phyloP scores from a whole-genome alignment of 352 stramenopile genomes.

The Phytophthora kernoviae region DNA sequence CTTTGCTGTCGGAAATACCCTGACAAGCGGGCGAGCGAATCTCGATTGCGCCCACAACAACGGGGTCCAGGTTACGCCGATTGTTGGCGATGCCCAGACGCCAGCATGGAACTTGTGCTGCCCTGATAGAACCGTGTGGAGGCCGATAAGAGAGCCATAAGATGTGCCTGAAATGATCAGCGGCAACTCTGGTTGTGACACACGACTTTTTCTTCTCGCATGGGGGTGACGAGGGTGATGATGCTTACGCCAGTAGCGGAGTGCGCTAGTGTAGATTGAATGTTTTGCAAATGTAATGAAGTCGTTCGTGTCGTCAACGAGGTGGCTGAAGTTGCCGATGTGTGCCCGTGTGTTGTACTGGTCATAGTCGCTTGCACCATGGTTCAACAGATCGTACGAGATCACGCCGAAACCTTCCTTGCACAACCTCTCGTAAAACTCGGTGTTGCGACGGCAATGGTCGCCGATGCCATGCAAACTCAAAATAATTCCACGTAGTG shows the following conservation, averaged over 20 bases:
- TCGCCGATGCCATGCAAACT: conserved; percentile 70
- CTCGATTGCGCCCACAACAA: conserved; percentile 41
- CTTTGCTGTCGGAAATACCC: conserved; percentile 39
- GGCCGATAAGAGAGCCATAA: conserved; percentile 41
- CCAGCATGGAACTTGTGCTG: conserved; percentile 46
- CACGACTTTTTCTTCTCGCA: conserved; percentile 21
- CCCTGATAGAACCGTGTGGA: conserved; percentile 45
- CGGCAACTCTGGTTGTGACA: conserved; percentile 29
- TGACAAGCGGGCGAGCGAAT: conserved; percentile 33
- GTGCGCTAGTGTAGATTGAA: conserved; percentile 32
- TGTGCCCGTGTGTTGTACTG: conserved; percentile 40
- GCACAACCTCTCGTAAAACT: conserved; percentile 54
- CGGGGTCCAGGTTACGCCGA: conserved; percentile 46
- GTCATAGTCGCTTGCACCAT: conserved; percentile 45
- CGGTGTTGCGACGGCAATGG: conserved; percentile 54
- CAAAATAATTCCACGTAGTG: conserved; percentile 55
- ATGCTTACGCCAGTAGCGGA: conserved; percentile 40
- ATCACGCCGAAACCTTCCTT: conserved; percentile 57
- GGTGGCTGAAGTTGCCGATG: conserved; percentile 39
- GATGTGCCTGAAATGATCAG: conserved; percentile 48
- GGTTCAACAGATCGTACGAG: conserved; percentile 59
- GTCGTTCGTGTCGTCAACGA: conserved; percentile 53
- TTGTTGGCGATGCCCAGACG: conserved; percentile 37
- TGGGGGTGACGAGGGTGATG: conserved; percentile 36
- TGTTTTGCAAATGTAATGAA: conserved; percentile 46